Evolutionary conservation across 805 yeast genomes (phyloP).

Genomic region (Candida sanyiensis): DNA sequence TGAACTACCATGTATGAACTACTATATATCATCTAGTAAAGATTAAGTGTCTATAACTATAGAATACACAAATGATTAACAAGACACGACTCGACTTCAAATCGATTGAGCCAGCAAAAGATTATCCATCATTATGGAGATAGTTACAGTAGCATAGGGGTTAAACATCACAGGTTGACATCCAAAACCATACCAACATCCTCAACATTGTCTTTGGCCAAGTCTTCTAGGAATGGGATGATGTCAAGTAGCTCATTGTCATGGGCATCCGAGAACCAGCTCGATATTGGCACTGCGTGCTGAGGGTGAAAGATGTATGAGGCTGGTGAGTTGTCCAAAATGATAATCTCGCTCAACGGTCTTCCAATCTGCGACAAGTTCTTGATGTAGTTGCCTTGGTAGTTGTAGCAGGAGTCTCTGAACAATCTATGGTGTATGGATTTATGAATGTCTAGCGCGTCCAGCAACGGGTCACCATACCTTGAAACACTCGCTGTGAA

Average conservation of each 20-base stretch:
- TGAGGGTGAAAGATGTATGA: constrained; percentile 97
- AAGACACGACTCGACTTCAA: neutral
- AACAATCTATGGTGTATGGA: constrained; percentile 86
- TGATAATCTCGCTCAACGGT: constrained; percentile 77
- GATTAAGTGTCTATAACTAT: constrained; percentile 9
- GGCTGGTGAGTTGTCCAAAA: constrained; percentile 96
- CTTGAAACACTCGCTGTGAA: constrained; percentile 95
- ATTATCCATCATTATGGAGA: constrained; percentile 2
- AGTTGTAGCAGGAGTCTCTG: constrained; percentile 89
- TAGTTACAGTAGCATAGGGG: too few relatives aligned
- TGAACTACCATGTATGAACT: neutral
- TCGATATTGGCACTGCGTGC: constrained; percentile 93
- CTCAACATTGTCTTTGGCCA: constrained; percentile 64
- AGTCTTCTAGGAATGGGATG: constrained; percentile 83
- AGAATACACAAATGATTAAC: constrained; percentile 3
- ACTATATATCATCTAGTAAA: neutral
- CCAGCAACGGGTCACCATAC: constrained; percentile 93
- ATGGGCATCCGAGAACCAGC: constrained; percentile 98
- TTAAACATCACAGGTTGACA: constrained; percentile 45
- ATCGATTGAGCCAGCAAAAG: constrained; percentile 4
- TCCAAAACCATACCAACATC: constrained; percentile 86
- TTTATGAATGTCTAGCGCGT: constrained; percentile 72
- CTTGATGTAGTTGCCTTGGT: constrained; percentile 92
- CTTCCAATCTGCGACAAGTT: constrained; percentile 92
- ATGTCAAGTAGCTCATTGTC: constrained; percentile 92